Evolutionary conservation across 345 rosid species (phyloP).

Genomic region (Syzygium jambos): DNA sequence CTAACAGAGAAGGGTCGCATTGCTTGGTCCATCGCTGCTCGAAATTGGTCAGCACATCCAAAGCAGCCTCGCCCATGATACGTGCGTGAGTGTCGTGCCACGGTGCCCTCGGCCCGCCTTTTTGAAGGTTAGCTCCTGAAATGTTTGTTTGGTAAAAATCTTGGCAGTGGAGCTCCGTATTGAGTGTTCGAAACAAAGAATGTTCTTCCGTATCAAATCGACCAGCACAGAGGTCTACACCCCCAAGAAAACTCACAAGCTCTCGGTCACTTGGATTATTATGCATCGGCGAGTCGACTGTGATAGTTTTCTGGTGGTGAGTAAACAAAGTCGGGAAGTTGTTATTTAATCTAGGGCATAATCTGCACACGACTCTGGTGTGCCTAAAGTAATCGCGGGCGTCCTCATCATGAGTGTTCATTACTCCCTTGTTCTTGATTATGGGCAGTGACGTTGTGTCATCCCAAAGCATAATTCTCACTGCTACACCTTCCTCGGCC

Average conservation of each 20-base stretch:
- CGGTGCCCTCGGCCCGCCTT: conserved; percentile 89
- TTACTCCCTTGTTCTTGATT: conserved; percentile 75
- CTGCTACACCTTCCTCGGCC: conserved; percentile 84
- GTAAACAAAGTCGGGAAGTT: conserved; percentile 70
- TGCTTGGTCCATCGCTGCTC: conserved; percentile 87
- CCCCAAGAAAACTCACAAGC: conserved; percentile 76
- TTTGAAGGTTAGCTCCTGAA: conserved; percentile 52
- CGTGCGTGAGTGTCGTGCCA: conserved; percentile 88
- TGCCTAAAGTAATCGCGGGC: conserved; percentile 57
- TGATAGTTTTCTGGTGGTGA: conserved; percentile 85
- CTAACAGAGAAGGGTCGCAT: conserved; percentile 47
- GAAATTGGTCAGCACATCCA: conserved; percentile 62
- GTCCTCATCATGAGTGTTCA: conserved; percentile 64
- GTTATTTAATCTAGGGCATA: conserved; percentile 61
- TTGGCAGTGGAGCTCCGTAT: conserved; percentile 19
- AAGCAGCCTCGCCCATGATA: conserved; percentile 62
- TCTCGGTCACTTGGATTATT: conserved; percentile 33
- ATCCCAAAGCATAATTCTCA: conserved; percentile 83
- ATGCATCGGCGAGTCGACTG: conserved; percentile 35
- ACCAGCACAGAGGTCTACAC: conserved; percentile 78
- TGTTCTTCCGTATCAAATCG: conserved; percentile 80
- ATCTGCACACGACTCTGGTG: conserved; percentile 52
- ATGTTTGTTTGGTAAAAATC: conserved; percentile 76
- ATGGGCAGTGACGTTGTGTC: conserved; percentile 72
- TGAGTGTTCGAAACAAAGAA: conserved; percentile 60